phyloP scores from a whole-genome alignment of 148 eudicot genomes.

The Selenicereus undatus region DNA sequence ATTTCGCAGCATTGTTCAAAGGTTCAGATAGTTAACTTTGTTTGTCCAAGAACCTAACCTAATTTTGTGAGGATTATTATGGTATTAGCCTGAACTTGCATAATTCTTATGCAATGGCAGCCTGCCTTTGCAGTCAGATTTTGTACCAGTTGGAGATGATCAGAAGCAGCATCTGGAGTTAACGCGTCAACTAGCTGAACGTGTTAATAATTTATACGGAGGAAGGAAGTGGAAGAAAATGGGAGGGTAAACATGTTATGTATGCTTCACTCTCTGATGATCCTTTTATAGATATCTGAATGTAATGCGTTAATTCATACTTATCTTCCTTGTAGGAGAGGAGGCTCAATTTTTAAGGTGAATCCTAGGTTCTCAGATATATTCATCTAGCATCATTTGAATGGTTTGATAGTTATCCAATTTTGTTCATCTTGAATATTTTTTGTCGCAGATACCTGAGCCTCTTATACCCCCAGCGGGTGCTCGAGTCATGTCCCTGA shows the following conservation, averaged over 20 bases:
- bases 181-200: conserved; percentile 90
- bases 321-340: conserved; percentile 55
- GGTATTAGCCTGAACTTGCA: conserved; percentile 47
- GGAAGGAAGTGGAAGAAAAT: conserved; percentile 99
- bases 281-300: conserved; percentile 8
- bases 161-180: conserved; percentile 98
- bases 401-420: not conserved
- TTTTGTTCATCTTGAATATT: conserved; percentile 13
- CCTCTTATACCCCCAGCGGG: conserved; percentile 96
- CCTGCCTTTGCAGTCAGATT: conserved; percentile 94
- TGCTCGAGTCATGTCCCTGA: conserved; percentile 98
- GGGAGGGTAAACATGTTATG: conserved; percentile 68
- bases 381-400: conserved; percentile 2
- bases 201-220: conserved; percentile 85
- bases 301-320: conserved; percentile 14
- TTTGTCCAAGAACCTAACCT: conserved; percentile 2
- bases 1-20: not conserved
- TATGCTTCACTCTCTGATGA: conserved; percentile 5
- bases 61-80: conserved; percentile 8
- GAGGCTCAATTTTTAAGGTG: conserved; percentile 93
- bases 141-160: conserved; percentile 99
- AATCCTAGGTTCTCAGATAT: conserved; percentile 8
- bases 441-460: conserved; percentile 73
- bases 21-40: not conserved
- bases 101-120: conserved; percentile 54